These are phyloP conservation scores for Trichaptum fuscoviolaceum DNA, from an alignment of 768 basidiomycete species.

Conservation along the genomic window DNA sequence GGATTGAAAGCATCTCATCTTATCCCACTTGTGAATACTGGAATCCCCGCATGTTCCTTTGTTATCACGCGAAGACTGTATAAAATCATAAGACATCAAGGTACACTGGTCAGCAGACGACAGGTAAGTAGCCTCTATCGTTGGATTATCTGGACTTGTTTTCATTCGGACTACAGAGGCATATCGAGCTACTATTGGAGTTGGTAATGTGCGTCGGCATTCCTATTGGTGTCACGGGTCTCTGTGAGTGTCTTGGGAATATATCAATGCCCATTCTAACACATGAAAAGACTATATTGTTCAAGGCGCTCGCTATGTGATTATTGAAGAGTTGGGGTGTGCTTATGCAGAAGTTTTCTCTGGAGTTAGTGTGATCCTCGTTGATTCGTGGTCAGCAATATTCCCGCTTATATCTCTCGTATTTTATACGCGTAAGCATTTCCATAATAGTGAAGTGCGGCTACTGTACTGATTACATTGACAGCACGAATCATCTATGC, in stretches of 20 bases:
- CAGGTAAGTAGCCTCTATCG: conserved; percentile 25
- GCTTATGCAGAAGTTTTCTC: not conserved
- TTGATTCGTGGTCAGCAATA: not conserved
- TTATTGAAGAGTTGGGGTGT: not conserved
- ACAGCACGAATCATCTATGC: not conserved
- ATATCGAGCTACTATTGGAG: not conserved
- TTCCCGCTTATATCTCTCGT: not conserved
- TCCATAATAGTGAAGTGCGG: not conserved
- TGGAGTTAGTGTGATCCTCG: not conserved
- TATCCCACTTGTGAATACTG: conserved; percentile 27
- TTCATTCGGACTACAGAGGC: not conserved
- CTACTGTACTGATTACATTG: not conserved
- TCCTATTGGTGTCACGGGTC: not conserved
- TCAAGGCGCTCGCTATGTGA: not conserved
- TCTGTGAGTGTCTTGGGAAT: not conserved
- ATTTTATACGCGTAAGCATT: not conserved
- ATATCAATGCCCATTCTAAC: not conserved
- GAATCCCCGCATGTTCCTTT: conserved; percentile 33
- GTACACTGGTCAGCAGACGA: conserved; percentile 44
- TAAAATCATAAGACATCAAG: conserved; percentile 44
- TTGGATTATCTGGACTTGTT: not conserved
- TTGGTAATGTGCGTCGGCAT: not conserved
- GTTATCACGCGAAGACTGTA: conserved; percentile 47
- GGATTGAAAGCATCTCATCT: conserved; percentile 39
- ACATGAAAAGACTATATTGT: not conserved